phyloP scores from a whole-genome alignment of 2,329 filamentous ascomycete species.

The Claviceps maximensis region DNA sequence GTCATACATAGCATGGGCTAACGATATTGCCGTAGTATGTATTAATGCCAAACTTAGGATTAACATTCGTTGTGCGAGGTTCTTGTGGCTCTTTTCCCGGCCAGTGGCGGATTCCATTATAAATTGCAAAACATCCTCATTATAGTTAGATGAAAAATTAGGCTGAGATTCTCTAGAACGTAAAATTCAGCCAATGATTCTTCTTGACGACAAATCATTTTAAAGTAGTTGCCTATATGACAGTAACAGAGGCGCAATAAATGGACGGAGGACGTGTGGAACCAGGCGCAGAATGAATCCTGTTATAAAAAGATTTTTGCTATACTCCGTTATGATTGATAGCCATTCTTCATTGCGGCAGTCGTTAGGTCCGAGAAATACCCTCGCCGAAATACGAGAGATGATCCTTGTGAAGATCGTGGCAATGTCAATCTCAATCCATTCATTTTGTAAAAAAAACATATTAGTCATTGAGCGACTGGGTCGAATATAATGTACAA shows the following conservation, averaged over 20 bases:
- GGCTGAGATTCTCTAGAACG: not conserved
- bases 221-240: not conserved
- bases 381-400: conserved; percentile 14
- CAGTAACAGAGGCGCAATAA: conserved; percentile 5
- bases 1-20: conserved; percentile 25
- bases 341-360: conserved; percentile 17
- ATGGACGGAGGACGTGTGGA: conserved; percentile 2
- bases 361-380: conserved; percentile 17
- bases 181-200: not conserved
- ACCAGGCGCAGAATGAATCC: conserved; percentile 5
- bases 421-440: not conserved
- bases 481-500: not conserved
- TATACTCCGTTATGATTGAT: conserved; percentile 14
- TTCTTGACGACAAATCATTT: not conserved
- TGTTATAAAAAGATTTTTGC: conserved; percentile 9
- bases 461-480: no score
- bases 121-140: conserved; percentile 24
- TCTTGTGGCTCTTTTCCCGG: conserved; percentile 33
- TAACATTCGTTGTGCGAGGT: conserved; percentile 50
- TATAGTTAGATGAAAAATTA: no score
- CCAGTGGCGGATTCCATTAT: conserved; percentile 20
- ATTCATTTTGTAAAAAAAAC: not conserved
- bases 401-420: conserved; percentile 8
- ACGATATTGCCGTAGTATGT: conserved; percentile 26
- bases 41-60: conserved; percentile 51